phyloP scores from a whole-genome alignment of 2,329 filamentous ascomycete species.

The Drechslerella stenobrocha region DNA sequence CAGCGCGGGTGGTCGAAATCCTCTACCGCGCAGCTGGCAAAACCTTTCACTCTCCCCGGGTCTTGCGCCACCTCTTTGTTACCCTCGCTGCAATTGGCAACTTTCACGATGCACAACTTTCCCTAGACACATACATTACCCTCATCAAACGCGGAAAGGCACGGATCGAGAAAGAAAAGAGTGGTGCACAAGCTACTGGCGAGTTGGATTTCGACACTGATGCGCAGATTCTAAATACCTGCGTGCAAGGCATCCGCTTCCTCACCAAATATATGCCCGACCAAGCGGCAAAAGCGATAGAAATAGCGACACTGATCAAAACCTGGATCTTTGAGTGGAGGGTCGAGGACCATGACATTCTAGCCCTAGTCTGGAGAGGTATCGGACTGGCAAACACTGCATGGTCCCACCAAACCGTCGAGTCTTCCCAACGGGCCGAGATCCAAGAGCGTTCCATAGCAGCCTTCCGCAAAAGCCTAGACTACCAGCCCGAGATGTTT shows the following conservation, averaged over 20 bases:
- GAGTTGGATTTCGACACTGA: slow-evolving; percentile 78
- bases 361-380: slow-evolving; percentile 76
- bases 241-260: slow-evolving; percentile 76
- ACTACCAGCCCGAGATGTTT: slow-evolving; percentile 69
- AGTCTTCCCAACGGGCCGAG: slow-evolving; percentile 70
- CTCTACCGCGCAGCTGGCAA: slow-evolving; percentile 89
- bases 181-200: slow-evolving; percentile 64
- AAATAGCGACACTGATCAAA: slow-evolving; percentile 71
- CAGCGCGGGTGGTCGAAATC: slow-evolving; percentile 72
- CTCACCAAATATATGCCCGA: slow-evolving; percentile 80
- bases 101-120: slow-evolving; percentile 86
- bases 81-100: slow-evolving; percentile 86
- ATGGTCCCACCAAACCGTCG: slow-evolving; percentile 80
- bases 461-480: slow-evolving; percentile 72
- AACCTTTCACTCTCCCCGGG: slow-evolving; percentile 90
- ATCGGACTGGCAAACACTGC: slow-evolving; percentile 84
- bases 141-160: slow-evolving; percentile 84
- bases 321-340: slow-evolving; percentile 69
- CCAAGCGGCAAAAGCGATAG: slow-evolving; percentile 76
- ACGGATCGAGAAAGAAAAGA: slow-evolving; percentile 79
- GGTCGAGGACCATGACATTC: slow-evolving; percentile 60
- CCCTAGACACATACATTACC: slow-evolving; percentile 88
- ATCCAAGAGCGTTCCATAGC: slow-evolving; percentile 77
- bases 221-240: slow-evolving; percentile 73
- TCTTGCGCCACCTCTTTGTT: slow-evolving; percentile 81